These are phyloP conservation scores for Extremus antarcticus DNA, from an alignment of 495 filamentous ascomycete species.

Conservation along the genomic window DNA sequence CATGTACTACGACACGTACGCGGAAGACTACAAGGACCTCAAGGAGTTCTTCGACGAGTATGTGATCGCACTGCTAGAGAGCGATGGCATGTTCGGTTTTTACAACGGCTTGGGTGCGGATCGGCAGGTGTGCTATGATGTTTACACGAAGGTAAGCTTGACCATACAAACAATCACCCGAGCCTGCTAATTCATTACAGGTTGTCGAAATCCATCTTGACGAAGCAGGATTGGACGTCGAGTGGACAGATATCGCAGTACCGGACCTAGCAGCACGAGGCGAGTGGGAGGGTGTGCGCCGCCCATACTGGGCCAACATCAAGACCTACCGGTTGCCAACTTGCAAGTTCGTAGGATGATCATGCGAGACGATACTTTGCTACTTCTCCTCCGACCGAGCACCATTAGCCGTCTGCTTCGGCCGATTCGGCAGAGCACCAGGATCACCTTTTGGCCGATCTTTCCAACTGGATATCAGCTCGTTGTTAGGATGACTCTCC, in stretches of 20 bases:
- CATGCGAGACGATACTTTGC: background rate
- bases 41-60: conserved; percentile 80
- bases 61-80: conserved; percentile 64
- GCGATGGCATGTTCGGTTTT: conserved; percentile 64
- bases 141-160: conserved; percentile 58
- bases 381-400: background rate
- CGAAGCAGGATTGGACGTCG: conserved; percentile 81
- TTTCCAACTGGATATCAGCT: conserved; percentile 19
- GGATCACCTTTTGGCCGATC: conserved; percentile 16
- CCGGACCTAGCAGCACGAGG: conserved; percentile 45
- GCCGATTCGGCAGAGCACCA: conserved; percentile 7
- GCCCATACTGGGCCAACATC: conserved; percentile 72
- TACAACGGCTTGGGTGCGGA: conserved; percentile 96
- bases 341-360: conserved; percentile 31
- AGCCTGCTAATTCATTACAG: conserved; percentile 8
- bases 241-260: conserved; percentile 72
- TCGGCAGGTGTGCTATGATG: conserved; percentile 84
- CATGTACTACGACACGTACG: conserved; percentile 97
- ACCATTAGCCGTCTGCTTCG: conserved; percentile 13
- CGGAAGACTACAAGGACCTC: conserved; percentile 78
- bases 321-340: conserved; percentile 61
- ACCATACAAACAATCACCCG: background rate
- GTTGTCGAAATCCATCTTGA: conserved; percentile 86
- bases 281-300: conserved; percentile 74
- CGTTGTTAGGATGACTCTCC: conserved; percentile 19